Evolutionary conservation across 2,329 filamentous ascomycete species (phyloP), one percentile per base, ranked within the genome.

Genomic region (Aspergillus tanneri): DNA sequence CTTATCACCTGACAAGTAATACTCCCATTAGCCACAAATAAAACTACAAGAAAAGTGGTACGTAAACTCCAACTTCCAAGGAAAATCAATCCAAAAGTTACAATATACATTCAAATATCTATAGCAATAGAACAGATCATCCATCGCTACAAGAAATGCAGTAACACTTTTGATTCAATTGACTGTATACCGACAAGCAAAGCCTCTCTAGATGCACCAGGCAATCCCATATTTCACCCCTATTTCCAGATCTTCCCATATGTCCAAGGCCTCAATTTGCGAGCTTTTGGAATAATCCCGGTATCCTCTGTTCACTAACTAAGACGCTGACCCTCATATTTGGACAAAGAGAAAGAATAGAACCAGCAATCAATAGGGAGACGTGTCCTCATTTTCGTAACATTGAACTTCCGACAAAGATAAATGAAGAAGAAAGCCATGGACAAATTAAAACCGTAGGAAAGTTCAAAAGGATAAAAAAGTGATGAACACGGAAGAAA

Each of bases 381-480:
- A 52, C 56, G 43, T 55, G 46, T 53, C 53, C 52, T 59, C 58
- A 50, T 56, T 54, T 55, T 56, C 59, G 49, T 59, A 46, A 56
- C 51, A 53, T 50, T 47, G 35, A 59, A 52, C 46, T 47, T 53
- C 50, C 49, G 49, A 42, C 40, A 52, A 47, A 50, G 42, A 53
- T 21, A 14, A 39, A 21, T 54, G 36, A 52, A 55, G 53, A 57
- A 58, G 49, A 55, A 60, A 54, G 46, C 38, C 49, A 60, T 46
- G 25, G 40, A 53, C 47, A 44, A 50, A 47, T 35, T 49, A 50
- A 43, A 47, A 47, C 48, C 23, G 37, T 44, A 53, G 41, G 6
- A 40, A 25, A 4, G 23, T 34, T 45, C 47, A 19, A 53, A 51
- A 41, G 46, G 34, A 16, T 40, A 51, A 24, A 50, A 42, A 40